Conservation (phyloP, 2,329 filamentous ascomycete genomes). For the Salinomyces thailandicus region DNA sequence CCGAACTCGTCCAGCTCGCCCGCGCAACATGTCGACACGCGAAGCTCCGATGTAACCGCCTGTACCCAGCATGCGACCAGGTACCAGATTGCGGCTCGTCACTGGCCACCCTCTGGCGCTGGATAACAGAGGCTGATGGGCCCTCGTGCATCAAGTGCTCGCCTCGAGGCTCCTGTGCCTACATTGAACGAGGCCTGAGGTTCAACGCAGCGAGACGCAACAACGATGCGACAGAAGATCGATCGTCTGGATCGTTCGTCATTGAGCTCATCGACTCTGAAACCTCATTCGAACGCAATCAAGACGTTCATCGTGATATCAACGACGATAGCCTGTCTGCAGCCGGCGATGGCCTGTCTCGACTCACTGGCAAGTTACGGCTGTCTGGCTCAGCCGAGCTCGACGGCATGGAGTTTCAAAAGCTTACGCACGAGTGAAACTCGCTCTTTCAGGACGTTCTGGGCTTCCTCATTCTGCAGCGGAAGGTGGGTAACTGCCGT, state of each 20-base stretch:
- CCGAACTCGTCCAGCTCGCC: constrained; percentile 4
- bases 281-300: neutral
- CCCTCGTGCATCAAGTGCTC: constrained; percentile 1
- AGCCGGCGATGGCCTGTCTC: too few relatives aligned
- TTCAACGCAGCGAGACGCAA: constrained; percentile 3
- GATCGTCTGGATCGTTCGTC: constrained; percentile 5
- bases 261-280: neutral
- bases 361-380: too few relatives aligned
- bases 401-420: too few relatives aligned
- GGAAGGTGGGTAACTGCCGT: neutral
- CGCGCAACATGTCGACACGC: constrained; percentile 1
- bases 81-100: too few relatives aligned
- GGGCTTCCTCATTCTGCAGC: neutral
- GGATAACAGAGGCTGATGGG: too few relatives aligned
- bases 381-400: too few relatives aligned
- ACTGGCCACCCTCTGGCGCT: too few relatives aligned
- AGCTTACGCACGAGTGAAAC: neutral
- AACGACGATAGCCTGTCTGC: too few relatives aligned
- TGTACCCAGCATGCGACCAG: constrained; percentile 2
- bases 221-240: constrained; percentile 3
- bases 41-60: constrained; percentile 3
- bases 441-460: neutral
- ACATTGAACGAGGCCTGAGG: constrained; percentile 5
- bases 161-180: constrained; percentile 1
- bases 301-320: neutral